These are phyloP conservation scores for Cladophialophora yegresii DNA, from an alignment of 2,329 filamentous ascomycete species.

Conservation along the genomic window DNA sequence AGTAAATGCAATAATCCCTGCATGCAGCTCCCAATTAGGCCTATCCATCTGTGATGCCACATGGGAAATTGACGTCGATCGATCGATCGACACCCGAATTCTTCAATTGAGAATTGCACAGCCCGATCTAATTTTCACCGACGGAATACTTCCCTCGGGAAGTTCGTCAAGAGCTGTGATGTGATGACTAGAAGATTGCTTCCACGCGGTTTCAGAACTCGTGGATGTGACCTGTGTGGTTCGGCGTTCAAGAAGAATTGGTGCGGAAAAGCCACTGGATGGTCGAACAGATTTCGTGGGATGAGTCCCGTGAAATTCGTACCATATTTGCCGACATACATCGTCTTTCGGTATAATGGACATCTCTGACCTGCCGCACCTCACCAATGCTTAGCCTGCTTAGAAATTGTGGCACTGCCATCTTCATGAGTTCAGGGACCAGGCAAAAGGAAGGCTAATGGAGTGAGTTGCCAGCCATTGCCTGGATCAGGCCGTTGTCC, in stretches of 20 bases:
- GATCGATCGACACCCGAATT: not conserved
- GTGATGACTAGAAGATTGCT: not conserved
- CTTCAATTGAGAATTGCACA: not conserved
- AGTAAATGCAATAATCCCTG: not conserved
- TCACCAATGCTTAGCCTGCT: not conserved
- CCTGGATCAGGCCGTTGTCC: not conserved
- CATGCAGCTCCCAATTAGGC: not conserved
- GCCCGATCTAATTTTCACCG: not conserved
- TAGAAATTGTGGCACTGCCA: not conserved
- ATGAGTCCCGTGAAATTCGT: not conserved
- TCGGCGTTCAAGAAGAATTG: not conserved
- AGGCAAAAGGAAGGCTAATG: not conserved
- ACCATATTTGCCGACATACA: not conserved
- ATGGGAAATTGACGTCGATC: not conserved
- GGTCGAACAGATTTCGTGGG: not conserved
- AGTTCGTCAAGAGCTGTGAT: not conserved
- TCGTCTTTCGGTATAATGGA: not conserved
- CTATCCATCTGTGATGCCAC: not conserved
- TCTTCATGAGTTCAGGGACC: not conserved
- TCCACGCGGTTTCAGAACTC: not conserved
- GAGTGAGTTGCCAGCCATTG: constrained; percentile 10
- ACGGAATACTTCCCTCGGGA: not conserved
- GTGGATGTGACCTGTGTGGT: not conserved
- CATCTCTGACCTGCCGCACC: not conserved
- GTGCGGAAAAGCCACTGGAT: too few relatives aligned